Conservation (phyloP, 1,284 basidiomycete species). For the Cutaneotrichosporon curvatum region DNA sequence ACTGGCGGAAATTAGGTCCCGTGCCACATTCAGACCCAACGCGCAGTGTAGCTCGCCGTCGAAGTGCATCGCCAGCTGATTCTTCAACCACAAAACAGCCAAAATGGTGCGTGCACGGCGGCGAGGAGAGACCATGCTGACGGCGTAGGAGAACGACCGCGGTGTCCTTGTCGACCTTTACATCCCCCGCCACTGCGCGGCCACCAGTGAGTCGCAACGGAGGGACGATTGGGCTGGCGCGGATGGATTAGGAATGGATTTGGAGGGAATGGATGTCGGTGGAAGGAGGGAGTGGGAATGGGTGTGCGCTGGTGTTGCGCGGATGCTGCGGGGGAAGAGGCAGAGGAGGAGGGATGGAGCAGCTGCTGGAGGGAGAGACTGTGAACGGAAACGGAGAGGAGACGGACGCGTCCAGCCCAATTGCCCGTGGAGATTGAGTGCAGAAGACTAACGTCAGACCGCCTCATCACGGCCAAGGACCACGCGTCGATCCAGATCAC, state of each 20-base stretch:
- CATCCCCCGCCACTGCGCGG: slow-evolving; percentile 96
- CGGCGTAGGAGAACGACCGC: slow-evolving; percentile 10
- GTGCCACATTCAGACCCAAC: neutral
- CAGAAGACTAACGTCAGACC: slow-evolving; percentile 56
- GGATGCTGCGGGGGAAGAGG: no score
- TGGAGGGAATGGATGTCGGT: neutral
- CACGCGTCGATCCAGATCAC: slow-evolving; percentile 95
- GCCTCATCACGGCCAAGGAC: slow-evolving; percentile 96
- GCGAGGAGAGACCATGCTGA: neutral
- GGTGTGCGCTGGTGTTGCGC: neutral
- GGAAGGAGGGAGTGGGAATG: neutral
- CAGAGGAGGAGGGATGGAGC: neutral
- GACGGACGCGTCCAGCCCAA: neutral
- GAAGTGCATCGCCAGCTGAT: neutral
- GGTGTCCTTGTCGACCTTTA: slow-evolving; percentile 96
- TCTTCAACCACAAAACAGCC: neutral
- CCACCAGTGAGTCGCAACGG: slow-evolving; percentile 66
- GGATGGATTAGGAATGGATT: neutral
- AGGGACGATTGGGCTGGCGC: neutral
- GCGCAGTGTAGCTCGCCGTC: neutral
- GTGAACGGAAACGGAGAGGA: neutral
- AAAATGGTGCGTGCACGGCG: neutral
- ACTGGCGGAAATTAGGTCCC: neutral
- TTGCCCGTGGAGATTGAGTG: no score
- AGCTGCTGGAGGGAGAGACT: neutral